Evolutionary conservation across 441 rosid genomes (phyloP).

Genomic region (Adansonia madagascariensis): DNA sequence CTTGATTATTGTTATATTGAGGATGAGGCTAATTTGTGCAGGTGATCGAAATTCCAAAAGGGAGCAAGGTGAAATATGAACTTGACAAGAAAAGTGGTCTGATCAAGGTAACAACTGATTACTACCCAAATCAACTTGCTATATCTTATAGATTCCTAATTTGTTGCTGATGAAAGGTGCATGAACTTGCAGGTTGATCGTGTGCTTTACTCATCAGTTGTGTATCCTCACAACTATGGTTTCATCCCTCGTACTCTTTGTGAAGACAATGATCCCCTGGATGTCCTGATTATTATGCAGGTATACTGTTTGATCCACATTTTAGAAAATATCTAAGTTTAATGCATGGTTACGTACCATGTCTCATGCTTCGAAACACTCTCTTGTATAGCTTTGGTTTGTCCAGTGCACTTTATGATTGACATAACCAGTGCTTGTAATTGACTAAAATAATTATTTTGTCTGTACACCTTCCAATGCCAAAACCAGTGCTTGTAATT

Average conservation of each 20-base stretch:
- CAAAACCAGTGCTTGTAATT: no score
- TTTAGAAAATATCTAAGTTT: slow-evolving; percentile 12
- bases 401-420: background rate
- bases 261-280: slow-evolving; percentile 75
- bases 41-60: slow-evolving; percentile 73
- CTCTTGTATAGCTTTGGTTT: background rate
- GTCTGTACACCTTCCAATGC: no score
- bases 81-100: slow-evolving; percentile 77
- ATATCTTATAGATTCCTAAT: background rate
- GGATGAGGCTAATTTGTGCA: slow-evolving; percentile 30
- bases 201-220: slow-evolving; percentile 70
- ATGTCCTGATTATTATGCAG: slow-evolving; percentile 80
- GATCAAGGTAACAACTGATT: slow-evolving; percentile 54
- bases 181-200: slow-evolving; percentile 62
- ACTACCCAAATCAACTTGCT: slow-evolving; percentile 3
- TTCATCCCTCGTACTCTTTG: slow-evolving; percentile 80
- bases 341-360: slow-evolving; percentile 3
- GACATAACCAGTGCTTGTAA: no score
- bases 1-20: slow-evolving; percentile 16
- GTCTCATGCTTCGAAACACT: background rate
- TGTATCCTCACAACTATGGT: slow-evolving; percentile 83
- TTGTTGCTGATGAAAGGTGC: slow-evolving; percentile 27
- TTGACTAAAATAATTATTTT: no score
- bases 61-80: slow-evolving; percentile 83
- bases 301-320: slow-evolving; percentile 31